Percentiles rank a stretch among this genome's conserved stretches.
Evolutionary conservation across 345 rosid species (phyloP).

Genomic region (Erucastrum elatum): DNA sequence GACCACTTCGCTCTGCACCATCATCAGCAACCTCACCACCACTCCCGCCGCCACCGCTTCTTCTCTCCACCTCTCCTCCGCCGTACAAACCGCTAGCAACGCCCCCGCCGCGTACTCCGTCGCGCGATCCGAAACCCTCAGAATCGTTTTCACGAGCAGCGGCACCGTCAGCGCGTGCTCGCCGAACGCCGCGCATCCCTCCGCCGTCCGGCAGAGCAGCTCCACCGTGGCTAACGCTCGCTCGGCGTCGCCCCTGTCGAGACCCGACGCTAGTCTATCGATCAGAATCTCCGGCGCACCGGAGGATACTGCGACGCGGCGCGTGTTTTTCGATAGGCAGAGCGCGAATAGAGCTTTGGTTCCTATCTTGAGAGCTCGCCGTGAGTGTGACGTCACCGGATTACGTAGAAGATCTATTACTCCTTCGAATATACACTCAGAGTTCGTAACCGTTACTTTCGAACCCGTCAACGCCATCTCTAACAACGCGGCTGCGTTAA

Average conservation of each 20-base stretch:
- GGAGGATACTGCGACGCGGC: constrained; percentile 66
- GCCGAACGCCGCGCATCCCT: constrained; percentile 64
- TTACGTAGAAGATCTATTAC: constrained; percentile 55
- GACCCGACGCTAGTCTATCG: constrained; percentile 64
- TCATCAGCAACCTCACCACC: constrained; percentile 67
- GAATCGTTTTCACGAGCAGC: constrained; percentile 63
- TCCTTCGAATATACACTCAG: constrained; percentile 64
- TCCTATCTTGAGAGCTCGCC: constrained; percentile 64
- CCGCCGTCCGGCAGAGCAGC: constrained; percentile 69
- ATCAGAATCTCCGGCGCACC: constrained; percentile 68
- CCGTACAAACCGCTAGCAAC: constrained; percentile 64
- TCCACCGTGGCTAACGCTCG: constrained; percentile 79
- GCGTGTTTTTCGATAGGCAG: constrained; percentile 66
- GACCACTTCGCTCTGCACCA: constrained; percentile 85
- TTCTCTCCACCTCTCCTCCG: constrained; percentile 56
- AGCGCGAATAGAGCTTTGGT: constrained; percentile 69
- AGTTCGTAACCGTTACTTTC: constrained; percentile 47
- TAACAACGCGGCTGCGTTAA: constrained; percentile 72
- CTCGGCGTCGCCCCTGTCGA: constrained; percentile 74
- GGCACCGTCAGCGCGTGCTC: constrained; percentile 79
- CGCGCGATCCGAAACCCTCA: constrained; percentile 82
- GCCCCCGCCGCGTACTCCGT: constrained; percentile 97
- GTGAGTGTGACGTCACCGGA: constrained; percentile 52
- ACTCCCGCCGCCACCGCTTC: constrained; percentile 92
- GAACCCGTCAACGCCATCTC: constrained; percentile 69